Base-by-base conservation (phyloP, 129 eudicot species). In the Logfia minima region DNA sequence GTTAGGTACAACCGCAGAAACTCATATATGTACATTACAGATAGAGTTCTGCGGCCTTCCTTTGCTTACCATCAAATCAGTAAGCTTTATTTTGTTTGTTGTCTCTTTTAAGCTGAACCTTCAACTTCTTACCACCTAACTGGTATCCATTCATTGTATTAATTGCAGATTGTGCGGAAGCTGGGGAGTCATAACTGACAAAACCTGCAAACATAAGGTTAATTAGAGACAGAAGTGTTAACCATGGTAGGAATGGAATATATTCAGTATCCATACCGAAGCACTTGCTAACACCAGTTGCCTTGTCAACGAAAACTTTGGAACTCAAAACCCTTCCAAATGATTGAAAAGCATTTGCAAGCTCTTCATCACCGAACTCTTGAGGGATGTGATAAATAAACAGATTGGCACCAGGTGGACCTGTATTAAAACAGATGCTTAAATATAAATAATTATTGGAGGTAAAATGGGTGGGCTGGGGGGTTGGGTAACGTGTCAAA, bases 351-450 rank as follows among this genome's bases (percentile, higher is more conserved):
- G 97, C 92, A 75, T 80, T 80, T 41, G 98, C 97, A 73, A 94
- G 97, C 61, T 91, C 96, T 37, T 89, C 93, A 75, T 94, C 98
- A 41, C 93, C 96, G 76, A 79, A 94, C 76, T 94, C 98, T 89
- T 89, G 98, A 73, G 98, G 98, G 81, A 91, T 94, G 74, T 91
- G 96, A 83, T 94, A 94, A 68, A 91, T 94, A 76, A 94, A 94
- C 67, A 94, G 77, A 84, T 91, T 94, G 69, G 98, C 97, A 61
- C 96, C 98, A 63, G 93, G 88, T 72, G 98, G 98, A 81, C 98
- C 97, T 94, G 86, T 76, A 71, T 74, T 62, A 28, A 77, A 56
- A 52, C n/a, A 55, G 13, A 83, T 82, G 41, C 60, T 60, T 21
- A 48, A 26, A 71, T 69, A 45, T 60, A 39, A 22, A 58, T 14